A percentile compares a stretch with the other conserved stretches of the same genome.
Conservation (phyloP, 2,329 filamentous ascomycete species). For the Aspergillus sp. region DNA sequence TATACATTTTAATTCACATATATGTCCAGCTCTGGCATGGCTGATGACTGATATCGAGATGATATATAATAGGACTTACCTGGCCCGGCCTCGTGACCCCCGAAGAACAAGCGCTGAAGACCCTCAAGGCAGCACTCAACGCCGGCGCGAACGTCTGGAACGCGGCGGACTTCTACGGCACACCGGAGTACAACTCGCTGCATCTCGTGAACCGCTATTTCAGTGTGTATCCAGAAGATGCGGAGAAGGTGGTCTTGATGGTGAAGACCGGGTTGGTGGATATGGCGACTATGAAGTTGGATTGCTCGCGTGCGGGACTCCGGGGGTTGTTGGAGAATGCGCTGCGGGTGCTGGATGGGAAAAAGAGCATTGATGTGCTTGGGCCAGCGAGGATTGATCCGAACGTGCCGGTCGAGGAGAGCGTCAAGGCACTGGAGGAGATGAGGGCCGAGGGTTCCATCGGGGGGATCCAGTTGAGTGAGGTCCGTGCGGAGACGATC, state of each 20-base stretch:
- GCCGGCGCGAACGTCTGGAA: constrained; percentile 26
- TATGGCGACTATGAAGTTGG: constrained; percentile 34
- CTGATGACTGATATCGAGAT: background rate
- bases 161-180: constrained; percentile 36
- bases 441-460: constrained; percentile 37
- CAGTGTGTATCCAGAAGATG: constrained; percentile 27
- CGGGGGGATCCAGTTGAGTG: constrained; percentile 35
- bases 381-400: constrained; percentile 55
- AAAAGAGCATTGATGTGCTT: constrained; percentile 59
- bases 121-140: constrained; percentile 36
- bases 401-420: constrained; percentile 48
- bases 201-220: constrained; percentile 29
- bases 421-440: constrained; percentile 28
- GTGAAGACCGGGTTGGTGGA: constrained; percentile 32
- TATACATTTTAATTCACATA: background rate
- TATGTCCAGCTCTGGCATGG: background rate
- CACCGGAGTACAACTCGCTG: constrained; percentile 27
- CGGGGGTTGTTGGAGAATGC: constrained; percentile 57
- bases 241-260: constrained; percentile 26
- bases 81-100: background rate
- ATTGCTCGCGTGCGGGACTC: constrained; percentile 52
- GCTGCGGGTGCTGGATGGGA: constrained; percentile 47
- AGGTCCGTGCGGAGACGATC: constrained; percentile 37
- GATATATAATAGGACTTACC: background rate
- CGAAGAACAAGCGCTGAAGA: constrained; percentile 35